Conservation (phyloP, 768 basidiomycete genomes). For the Thelephora ganbajun region DNA sequence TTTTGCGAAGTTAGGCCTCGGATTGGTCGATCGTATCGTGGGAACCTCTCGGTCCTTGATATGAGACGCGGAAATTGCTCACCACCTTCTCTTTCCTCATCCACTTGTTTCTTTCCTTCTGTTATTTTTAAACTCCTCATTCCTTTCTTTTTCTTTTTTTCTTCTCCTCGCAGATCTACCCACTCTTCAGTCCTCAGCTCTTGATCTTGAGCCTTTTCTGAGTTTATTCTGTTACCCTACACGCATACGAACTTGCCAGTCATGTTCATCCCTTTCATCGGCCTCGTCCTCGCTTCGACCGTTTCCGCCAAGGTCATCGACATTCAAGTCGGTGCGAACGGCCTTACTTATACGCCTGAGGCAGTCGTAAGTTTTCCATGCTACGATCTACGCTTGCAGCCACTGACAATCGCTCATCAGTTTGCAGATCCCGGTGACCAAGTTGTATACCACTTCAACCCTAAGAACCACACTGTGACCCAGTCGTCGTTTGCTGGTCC, state of each 20-base stretch:
- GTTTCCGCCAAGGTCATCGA: slow-evolving; percentile 36
- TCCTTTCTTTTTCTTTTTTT: background rate
- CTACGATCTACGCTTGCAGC: no score
- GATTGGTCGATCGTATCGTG: no score
- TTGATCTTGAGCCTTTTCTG: slow-evolving; percentile 5
- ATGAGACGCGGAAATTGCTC: background rate
- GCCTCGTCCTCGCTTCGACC: slow-evolving; percentile 34
- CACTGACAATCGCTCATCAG: slow-evolving; percentile 13
- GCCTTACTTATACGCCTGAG: slow-evolving; percentile 33
- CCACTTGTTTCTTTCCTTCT: background rate
- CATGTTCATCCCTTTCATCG: slow-evolving; percentile 24
- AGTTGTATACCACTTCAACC: slow-evolving; percentile 47
- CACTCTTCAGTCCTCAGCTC: slow-evolving; percentile 10
- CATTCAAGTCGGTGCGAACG: slow-evolving; percentile 37
- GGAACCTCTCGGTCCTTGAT: background rate
- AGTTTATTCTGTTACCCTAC: slow-evolving; percentile 16
- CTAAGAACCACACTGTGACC: slow-evolving; percentile 30
- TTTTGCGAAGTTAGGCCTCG: no score
- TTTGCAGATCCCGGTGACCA: slow-evolving; percentile 38
- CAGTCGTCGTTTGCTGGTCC: slow-evolving; percentile 26
- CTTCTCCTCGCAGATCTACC: background rate
- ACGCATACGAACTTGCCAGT: slow-evolving; percentile 16
- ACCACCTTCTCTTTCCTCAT: background rate
- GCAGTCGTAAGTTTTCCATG: slow-evolving; percentile 28
- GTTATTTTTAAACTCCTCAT: background rate